Percentiles rank a stretch among this genome's conserved stretches.
Conservation (phyloP, 2,329 filamentous ascomycete species). For the Botryotinia globosa region DNA sequence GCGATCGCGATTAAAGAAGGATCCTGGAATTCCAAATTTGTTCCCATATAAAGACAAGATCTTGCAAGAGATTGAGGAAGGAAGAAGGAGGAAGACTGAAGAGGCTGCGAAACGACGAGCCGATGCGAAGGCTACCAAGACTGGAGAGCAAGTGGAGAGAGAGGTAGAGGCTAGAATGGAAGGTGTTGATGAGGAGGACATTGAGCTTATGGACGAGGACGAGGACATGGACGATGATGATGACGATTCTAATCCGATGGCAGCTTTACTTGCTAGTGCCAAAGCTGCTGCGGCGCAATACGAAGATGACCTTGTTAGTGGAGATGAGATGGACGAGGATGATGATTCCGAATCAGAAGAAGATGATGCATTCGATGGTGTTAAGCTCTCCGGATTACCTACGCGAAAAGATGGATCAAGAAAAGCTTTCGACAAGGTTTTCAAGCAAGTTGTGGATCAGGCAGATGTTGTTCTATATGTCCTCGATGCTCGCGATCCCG, state of each 20-base stretch:
- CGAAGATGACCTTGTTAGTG: slow-evolving; percentile 48
- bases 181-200: slow-evolving; percentile 47
- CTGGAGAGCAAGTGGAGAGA: slow-evolving; percentile 47
- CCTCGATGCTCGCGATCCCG: slow-evolving; percentile 85
- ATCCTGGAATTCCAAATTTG: slow-evolving; percentile 93
- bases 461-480: slow-evolving; percentile 92
- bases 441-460: slow-evolving; percentile 86
- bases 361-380: slow-evolving; percentile 48
- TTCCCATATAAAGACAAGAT: slow-evolving; percentile 98
- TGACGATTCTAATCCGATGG: slow-evolving; percentile 80
- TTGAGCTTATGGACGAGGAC: slow-evolving; percentile 50
- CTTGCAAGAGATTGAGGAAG: slow-evolving; percentile 90
- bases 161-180: slow-evolving; percentile 46
- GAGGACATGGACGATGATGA: slow-evolving; percentile 58
- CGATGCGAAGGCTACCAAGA: slow-evolving; percentile 65
- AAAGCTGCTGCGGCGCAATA: slow-evolving; percentile 74
- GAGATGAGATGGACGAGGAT: slow-evolving; percentile 55
- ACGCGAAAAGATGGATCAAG: slow-evolving; percentile 64
- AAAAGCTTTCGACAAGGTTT: slow-evolving; percentile 90
- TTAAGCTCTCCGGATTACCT: slow-evolving; percentile 51
- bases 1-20: slow-evolving; percentile 93
- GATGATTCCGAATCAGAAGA: slow-evolving; percentile 48
- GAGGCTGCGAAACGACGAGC: slow-evolving; percentile 70
- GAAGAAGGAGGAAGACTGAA: slow-evolving; percentile 74
- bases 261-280: slow-evolving; percentile 83